Evolutionary conservation across 139 green algal genomes (phyloP).

Genomic region (Pedinophyceae sp.): DNA sequence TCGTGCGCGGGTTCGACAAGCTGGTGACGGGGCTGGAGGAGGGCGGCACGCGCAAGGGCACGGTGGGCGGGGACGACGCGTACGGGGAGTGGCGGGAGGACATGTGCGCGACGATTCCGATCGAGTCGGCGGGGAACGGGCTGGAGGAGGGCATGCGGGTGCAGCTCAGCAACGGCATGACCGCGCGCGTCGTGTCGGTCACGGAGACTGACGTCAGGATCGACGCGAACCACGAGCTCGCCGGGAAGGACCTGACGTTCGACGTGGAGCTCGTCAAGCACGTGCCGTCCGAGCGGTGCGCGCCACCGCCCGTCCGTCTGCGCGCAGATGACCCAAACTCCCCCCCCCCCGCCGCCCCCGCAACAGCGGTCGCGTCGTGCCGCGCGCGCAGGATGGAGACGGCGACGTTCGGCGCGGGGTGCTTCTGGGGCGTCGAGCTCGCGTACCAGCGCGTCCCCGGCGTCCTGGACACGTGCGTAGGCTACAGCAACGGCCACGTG

Average conservation of each 20-base stretch:
- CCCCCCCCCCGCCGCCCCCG: too few species aligned
- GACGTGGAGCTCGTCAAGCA: constrained; percentile 11
- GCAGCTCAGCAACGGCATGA: constrained; percentile 31
- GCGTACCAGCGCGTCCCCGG: constrained; percentile 30
- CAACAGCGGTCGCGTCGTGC: too few species aligned
- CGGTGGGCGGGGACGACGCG: constrained; percentile 19
- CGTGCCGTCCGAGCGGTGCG: too few species aligned
- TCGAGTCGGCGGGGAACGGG: neutral
- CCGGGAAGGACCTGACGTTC: constrained; percentile 48
- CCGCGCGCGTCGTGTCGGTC: constrained; percentile 12
- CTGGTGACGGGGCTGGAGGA: constrained; percentile 36
- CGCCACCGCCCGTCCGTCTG: too few species aligned
- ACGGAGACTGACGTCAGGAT: constrained; percentile 21
- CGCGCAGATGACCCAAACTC: too few species aligned
- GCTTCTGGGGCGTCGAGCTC: constrained; percentile 38
- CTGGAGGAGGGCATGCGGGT: constrained; percentile 5
- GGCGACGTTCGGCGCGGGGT: constrained; percentile 28
- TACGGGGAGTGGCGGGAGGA: constrained; percentile 18
- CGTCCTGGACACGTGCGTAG: constrained; percentile 24
- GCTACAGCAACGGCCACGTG: constrained; percentile 36
- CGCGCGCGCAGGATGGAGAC: constrained; percentile 1
- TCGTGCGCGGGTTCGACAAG: constrained; percentile 52
- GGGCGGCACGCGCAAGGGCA: constrained; percentile 27
- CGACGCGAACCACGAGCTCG: constrained; percentile 55
- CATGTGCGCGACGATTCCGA: neutral